Evolutionary conservation across 495 filamentous ascomycete genomes (phyloP).

Genomic region (Aspergillus conjunctus): DNA sequence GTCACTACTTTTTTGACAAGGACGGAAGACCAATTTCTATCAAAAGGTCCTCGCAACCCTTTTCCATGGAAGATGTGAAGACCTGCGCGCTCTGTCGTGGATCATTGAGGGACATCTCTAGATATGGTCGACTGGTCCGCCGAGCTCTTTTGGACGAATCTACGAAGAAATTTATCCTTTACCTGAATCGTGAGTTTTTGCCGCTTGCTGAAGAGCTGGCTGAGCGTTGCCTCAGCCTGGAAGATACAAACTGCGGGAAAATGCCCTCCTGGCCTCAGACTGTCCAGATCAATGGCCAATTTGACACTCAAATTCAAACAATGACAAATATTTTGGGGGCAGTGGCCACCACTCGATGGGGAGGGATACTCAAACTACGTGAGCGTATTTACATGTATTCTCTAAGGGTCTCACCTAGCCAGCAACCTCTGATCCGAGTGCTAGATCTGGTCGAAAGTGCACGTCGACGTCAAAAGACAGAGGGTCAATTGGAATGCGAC

Average conservation of each 20-base stretch:
- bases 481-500: slow-evolving; percentile 45
- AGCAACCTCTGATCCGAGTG: slow-evolving; percentile 64
- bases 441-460: slow-evolving; percentile 54
- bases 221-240: slow-evolving; percentile 21
- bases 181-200: slow-evolving; percentile 49
- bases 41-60: slow-evolving; percentile 44
- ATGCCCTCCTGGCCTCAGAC: background rate
- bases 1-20: background rate
- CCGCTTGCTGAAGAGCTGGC: slow-evolving; percentile 46
- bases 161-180: slow-evolving; percentile 64
- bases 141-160: slow-evolving; percentile 64
- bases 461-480: slow-evolving; percentile 39
- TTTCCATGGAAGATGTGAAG: slow-evolving; percentile 56
- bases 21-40: slow-evolving; percentile 46
- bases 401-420: slow-evolving; percentile 47
- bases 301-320: slow-evolving; percentile 9
- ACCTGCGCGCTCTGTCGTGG: slow-evolving; percentile 64
- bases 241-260: background rate
- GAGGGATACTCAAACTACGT: slow-evolving; percentile 41
- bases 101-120: slow-evolving; percentile 59
- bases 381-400: slow-evolving; percentile 45
- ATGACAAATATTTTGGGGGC: background rate
- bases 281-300: slow-evolving; percentile 6
- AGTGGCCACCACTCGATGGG: slow-evolving; percentile 37
- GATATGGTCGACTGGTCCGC: slow-evolving; percentile 67